phyloP scores from a whole-genome alignment of 2,329 filamentous ascomycete genomes.

The Botrytis pseudocinerea region DNA sequence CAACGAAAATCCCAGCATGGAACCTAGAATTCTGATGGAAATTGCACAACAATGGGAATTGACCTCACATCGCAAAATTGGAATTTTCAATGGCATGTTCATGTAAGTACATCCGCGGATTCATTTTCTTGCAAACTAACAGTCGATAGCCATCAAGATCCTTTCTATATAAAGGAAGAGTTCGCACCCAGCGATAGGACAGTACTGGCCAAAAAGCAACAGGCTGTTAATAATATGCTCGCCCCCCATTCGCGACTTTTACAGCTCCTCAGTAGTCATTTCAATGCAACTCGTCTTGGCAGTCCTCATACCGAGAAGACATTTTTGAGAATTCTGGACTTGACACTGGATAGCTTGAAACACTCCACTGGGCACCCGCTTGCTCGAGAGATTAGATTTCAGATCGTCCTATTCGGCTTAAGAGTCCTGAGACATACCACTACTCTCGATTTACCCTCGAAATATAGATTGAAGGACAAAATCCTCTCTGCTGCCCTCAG shows the following conservation, averaged over 20 bases:
- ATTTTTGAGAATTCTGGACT: conserved; percentile 77
- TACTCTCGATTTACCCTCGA: conserved; percentile 60
- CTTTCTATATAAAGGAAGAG: conserved; percentile 88
- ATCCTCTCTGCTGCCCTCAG: conserved; percentile 81
- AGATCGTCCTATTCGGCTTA: conserved; percentile 79
- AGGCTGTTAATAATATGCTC: conserved; percentile 77
- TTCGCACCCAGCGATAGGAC: conserved; percentile 88
- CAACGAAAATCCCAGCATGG: conserved; percentile 88
- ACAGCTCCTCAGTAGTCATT: conserved; percentile 91
- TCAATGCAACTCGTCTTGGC: conserved; percentile 85
- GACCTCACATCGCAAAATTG: conserved; percentile 73
- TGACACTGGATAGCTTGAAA: conserved; percentile 74
- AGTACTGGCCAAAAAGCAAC: conserved; percentile 70
- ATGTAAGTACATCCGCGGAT: conserved; percentile 49
- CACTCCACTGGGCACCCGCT: conserved; percentile 77
- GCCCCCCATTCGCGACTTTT: conserved; percentile 83
- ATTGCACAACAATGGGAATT: conserved; percentile 90
- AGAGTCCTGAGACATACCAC: conserved; percentile 74
- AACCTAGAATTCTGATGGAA: conserved; percentile 80
- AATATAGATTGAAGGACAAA: conserved; percentile 85
- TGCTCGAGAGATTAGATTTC: conserved; percentile 87
- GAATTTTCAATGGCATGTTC: conserved; percentile 76
- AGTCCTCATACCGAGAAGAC: conserved; percentile 78
- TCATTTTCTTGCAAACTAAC: conserved; percentile 38
- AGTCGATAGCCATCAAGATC: conserved; percentile 65